Conservation (phyloP, 2,329 filamentous ascomycete species). For the Exserohilum rostratum region DNA sequence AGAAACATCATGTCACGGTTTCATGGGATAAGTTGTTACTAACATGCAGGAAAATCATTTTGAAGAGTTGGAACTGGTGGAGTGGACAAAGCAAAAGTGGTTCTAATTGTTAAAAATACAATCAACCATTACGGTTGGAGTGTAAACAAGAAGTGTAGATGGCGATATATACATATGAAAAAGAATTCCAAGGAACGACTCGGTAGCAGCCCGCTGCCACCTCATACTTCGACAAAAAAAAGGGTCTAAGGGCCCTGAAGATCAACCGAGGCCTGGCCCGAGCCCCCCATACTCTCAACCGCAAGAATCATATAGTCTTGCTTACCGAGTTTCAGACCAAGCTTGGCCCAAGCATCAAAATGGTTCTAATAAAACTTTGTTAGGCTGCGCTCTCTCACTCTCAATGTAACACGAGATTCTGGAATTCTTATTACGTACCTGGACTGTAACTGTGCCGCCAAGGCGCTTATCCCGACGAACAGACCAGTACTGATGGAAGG, state of each 20-base stretch:
- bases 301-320: conserved; percentile 63
- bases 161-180: conserved; percentile 2
- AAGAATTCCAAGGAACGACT: neutral
- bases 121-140: no score
- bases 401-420: conserved; percentile 17
- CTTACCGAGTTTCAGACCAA: conserved; percentile 57
- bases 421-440: neutral
- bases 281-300: conserved; percentile 61
- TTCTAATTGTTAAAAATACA: no score
- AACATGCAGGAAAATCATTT: no score
- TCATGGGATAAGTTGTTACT: no score
- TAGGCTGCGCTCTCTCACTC: neutral
- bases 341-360: conserved; percentile 60
- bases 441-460: conserved; percentile 57
- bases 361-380: conserved; percentile 47
- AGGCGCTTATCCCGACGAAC: conserved; percentile 58
- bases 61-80: no score
- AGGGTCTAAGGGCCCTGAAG: conserved; percentile 34
- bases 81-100: no score
- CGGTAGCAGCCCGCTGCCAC: no score
- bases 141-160: no score
- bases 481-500: conserved; percentile 63
- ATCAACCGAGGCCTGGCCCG: conserved; percentile 56
- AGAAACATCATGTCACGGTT: no score
- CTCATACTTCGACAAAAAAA: no score